Evolutionary conservation across 352 stramenopile species (phyloP), one percentile per base, ranked within the genome.

Genomic region (Globisporangium okanoganense): DNA sequence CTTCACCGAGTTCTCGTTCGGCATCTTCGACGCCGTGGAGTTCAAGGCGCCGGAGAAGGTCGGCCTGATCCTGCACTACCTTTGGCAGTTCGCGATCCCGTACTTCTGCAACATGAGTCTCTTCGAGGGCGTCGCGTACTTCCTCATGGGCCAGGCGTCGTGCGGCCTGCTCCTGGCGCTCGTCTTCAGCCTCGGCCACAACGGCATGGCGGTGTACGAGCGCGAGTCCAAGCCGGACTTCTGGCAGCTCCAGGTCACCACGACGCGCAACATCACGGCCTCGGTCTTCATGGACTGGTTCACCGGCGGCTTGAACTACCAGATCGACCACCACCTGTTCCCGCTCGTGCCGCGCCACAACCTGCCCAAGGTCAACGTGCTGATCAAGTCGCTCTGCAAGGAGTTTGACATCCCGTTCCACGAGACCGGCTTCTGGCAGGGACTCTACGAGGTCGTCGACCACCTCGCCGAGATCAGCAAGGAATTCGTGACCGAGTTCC

Each of bases 251-350:
- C 96, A 99, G 79, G 94, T 99, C 31, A 98, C 96, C 13, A 99
- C 96, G 9, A 99, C 96, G 61, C 86, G 97, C 60, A 99, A 99
- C 82, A 96, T 99, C 63, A 96, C 73, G 76, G 62, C 88, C 52
- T 92, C 94, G 45, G 78, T 85, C 38, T 98, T 98, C 71, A 95
- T 99, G 44, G 91, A 99, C 71, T 99, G 96, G 96, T 99, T 99
- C 81, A 99, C 95, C 56, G 97, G 96, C 72, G 97, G 96, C 22
- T 84, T 99, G 7, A 97, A 99, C 78, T 99, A 99, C 72, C 96
- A 99, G 83, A 96, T 99, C 44, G 96, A 99, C 73, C 97, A 99
- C 78, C 97, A 99, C 76, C 85, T 99, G 51, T 99, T 99, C 81
- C 97, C 96, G 20, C 90, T 93, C 70, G 90, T 99, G 73, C 96